Percentiles rank a stretch among this genome's conserved stretches.
Conservation (phyloP, 495 filamentous ascomycete genomes). For the Emericellopsis terricola region DNA sequence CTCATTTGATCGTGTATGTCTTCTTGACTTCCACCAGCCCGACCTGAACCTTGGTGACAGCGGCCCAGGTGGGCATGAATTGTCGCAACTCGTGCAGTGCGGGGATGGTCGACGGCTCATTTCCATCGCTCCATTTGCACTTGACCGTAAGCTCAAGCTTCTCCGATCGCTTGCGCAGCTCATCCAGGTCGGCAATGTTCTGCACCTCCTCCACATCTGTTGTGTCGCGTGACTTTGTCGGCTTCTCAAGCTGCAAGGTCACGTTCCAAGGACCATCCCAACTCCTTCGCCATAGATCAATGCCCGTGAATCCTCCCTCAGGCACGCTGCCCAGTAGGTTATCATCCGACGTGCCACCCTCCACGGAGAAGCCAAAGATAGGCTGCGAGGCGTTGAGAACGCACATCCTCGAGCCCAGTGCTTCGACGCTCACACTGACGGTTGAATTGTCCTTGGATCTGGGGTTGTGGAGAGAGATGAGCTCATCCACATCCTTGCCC, state of each 20-base stretch:
- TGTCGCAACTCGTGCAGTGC: constrained; percentile 66
- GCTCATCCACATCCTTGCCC: constrained; percentile 28
- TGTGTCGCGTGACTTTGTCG: constrained; percentile 3
- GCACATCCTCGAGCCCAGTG: constrained; percentile 52
- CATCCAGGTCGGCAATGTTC: constrained; percentile 11
- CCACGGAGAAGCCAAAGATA: constrained; percentile 41
- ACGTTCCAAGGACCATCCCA: constrained; percentile 65
- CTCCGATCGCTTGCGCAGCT: constrained; percentile 6
- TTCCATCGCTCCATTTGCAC: constrained; percentile 83
- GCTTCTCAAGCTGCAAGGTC: constrained; percentile 45
- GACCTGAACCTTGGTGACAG: constrained; percentile 53
- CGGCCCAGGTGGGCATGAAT: constrained; percentile 65
- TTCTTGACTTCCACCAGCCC: constrained; percentile 61
- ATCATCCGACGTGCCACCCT: constrained; percentile 31
- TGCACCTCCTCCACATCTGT: no score
- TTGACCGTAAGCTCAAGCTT: constrained; percentile 49
- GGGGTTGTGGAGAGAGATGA: constrained; percentile 47
- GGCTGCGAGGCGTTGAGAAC: constrained; percentile 42
- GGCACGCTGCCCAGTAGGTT: constrained; percentile 39
- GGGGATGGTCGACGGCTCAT: constrained; percentile 51
- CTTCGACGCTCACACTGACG: constrained; percentile 40
- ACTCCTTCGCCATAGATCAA: constrained; percentile 51
- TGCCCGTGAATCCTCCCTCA: constrained; percentile 16
- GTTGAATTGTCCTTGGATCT: constrained; percentile 16
- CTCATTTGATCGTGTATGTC: constrained; percentile 13